Base-by-base conservation (phyloP, 345 rosid genomes). In the Hirschfeldia incana region DNA sequence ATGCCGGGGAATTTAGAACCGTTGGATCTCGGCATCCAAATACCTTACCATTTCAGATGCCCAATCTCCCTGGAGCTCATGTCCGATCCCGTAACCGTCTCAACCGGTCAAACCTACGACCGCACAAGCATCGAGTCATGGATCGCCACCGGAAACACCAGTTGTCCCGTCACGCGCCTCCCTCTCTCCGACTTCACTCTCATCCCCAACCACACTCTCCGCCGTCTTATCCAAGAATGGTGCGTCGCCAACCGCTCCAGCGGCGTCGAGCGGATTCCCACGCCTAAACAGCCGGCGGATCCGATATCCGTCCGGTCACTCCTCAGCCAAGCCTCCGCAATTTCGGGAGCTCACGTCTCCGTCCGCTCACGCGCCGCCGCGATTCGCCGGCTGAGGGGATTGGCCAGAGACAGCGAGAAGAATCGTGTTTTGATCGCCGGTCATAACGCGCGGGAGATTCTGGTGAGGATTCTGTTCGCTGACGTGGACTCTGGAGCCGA, bases 201-300 rank as follows among this genome's bases (percentile, higher is more conserved):
- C 80, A 95, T 93, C 30, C 99, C 99, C 1, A 95, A 95, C 85
- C 99, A 95, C 86, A 95, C 97, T 62, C 99, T 95, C 74, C 97
- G 99, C 65, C 94, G 99, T 12, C 87, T 95, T 5, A 95, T 95
- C 78, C 99, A 95, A 76, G 97, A 89, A 32, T 95, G 99, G 99
- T 95, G 97, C 81, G 99, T 95, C 32, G 94, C 93, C 1, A 88
- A 95, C 81, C 89, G 93, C 15, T 83, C 90, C 42, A 87, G 85
- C 44, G 98, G 99, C 36, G 78, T 95, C 15, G 86, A 89, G 74
- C 89, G 99, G 1, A 95, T 95, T 21, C 99, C 99, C 1, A 95
- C 99, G 0, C 99, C 98, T 0, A 95, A 95, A 66, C 99, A 95
- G 69, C 99, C 99, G 6, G 97, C 98, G 7, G 98, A 95, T 26